Evolutionary conservation across 257 asterid genomes (phyloP), one percentile per base, ranked within the genome.

Genomic region (Voacanga thouarsii): DNA sequence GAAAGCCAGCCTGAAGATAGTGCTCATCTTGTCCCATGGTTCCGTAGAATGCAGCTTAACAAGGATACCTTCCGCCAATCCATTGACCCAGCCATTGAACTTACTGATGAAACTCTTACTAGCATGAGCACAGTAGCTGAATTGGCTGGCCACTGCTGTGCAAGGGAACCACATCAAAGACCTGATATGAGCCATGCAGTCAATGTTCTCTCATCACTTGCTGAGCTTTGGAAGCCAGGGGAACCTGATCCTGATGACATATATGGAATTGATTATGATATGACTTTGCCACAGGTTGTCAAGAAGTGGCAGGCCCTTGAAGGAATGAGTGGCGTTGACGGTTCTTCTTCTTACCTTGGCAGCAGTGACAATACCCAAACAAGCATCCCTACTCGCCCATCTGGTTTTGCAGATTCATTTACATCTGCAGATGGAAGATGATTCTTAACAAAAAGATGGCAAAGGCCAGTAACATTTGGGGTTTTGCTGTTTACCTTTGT

Each of bases 291-390:
- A 23, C 96, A 92, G 84, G 97, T 92, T 0, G 84, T 94, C 55
- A 90, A 90, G 95, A 94, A 89, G 80, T 94, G 98, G 98, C 95
- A 92, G 61, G 97, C 92, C 3, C 79, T 92, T 1, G 98, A 94
- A 77, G 97, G 95, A 59, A 76, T 77, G 89, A 91, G 90, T 77
- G 90, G 91, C 7, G 28, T 86, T 24, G 95, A 85, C 6, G 84
- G 83, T 6, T 79, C 88, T 15, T 89, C 90, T 11, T 89, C 90
- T 4, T 80, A 50, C 59, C 12, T 82, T 8, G 97, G 90, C 18
- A 89, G 96, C 84, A 81, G 61, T 19, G 96, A 89, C 64, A 92
- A 90, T 75, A 92, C 94, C 4, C 96, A 89, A 71, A 87, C 94
- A 14, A 94, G 96, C 45, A 89, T 94, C 72, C 92, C 96, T 6